Evolutionary conservation across 2,329 filamentous ascomycete species (phyloP).

Genomic region (Claviceps sp.): DNA sequence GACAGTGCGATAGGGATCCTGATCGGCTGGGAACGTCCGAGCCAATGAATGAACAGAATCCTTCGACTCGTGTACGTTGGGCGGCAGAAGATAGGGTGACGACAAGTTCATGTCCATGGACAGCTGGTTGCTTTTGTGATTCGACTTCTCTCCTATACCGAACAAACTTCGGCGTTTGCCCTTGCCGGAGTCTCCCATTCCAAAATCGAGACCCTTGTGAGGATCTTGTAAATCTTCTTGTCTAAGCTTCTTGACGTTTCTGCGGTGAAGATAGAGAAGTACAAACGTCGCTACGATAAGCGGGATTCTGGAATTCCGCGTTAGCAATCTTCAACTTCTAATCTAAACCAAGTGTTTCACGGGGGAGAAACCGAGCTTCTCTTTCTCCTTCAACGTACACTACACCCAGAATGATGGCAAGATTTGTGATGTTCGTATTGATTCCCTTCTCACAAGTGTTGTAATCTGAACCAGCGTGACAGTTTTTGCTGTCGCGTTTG

Average conservation of each 20-base stretch:
- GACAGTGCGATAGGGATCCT: slow-evolving; percentile 72
- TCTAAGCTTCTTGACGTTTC: slow-evolving; percentile 56
- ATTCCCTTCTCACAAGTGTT: slow-evolving; percentile 48
- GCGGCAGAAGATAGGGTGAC: slow-evolving; percentile 89
- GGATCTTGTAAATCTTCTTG: slow-evolving; percentile 75
- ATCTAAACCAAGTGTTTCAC: neutral
- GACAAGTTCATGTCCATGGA: slow-evolving; percentile 64
- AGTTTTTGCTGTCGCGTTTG: slow-evolving; percentile 2
- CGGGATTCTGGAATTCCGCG: slow-evolving; percentile 49
- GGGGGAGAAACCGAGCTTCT: no score
- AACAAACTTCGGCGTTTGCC: slow-evolving; percentile 22
- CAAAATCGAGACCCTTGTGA: slow-evolving; percentile 87
- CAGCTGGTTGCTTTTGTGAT: slow-evolving; percentile 36
- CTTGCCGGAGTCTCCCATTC: slow-evolving; percentile 46
- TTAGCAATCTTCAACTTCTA: neutral
- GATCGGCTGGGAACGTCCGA: slow-evolving; percentile 55
- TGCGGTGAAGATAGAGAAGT: slow-evolving; percentile 65
- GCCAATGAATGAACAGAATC: slow-evolving; percentile 83
- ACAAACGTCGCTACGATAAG: slow-evolving; percentile 52
- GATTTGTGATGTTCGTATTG: slow-evolving; percentile 38
- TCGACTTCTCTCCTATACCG: slow-evolving; percentile 45
- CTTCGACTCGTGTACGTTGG: slow-evolving; percentile 60
- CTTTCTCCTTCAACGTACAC: slow-evolving; percentile 40
- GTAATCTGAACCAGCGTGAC: slow-evolving; percentile 7
- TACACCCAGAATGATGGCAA: slow-evolving; percentile 57